These are phyloP conservation scores for Trametes punicea DNA, from an alignment of 768 basidiomycete species.

Conservation along the genomic window DNA sequence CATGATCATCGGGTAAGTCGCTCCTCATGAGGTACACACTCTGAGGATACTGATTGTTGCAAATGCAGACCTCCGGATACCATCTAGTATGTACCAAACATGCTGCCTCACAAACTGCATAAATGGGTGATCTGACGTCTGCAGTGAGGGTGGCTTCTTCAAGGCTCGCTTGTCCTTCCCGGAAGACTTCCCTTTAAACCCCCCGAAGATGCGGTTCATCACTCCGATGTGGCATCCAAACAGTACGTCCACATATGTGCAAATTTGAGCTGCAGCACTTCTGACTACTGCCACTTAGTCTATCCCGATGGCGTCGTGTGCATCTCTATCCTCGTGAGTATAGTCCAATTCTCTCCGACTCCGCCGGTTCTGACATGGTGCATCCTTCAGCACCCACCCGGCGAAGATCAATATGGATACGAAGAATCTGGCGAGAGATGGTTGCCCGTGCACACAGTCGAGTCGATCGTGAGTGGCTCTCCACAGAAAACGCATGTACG, in stretches of 20 bases:
- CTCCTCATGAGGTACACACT: not conserved
- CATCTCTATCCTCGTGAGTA: constrained; percentile 85
- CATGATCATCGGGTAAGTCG: constrained; percentile 82
- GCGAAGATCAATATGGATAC: constrained; percentile 95
- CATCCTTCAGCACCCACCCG: constrained; percentile 76
- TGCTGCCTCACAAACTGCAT: too few species aligned
- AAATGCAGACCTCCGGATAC: constrained; percentile 80
- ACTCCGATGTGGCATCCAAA: constrained; percentile 99
- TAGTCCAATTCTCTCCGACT: too few species aligned
- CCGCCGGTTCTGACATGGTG: constrained; percentile 2
- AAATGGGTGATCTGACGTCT: constrained; percentile 21
- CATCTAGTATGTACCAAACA: too few species aligned
- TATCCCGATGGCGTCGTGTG: constrained; percentile 92
- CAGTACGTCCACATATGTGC: constrained; percentile 49
- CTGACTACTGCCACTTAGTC: constrained; percentile 46
- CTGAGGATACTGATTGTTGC: not conserved
- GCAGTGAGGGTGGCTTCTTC: constrained; percentile 93
- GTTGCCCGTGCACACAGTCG: constrained; percentile 96
- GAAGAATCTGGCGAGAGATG: constrained; percentile 97
- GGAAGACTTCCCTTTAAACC: constrained; percentile 81
- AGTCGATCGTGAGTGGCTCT: constrained; percentile 74
- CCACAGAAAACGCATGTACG: not conserved
- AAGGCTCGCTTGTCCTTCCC: constrained; percentile 90
- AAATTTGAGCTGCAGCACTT: not conserved
- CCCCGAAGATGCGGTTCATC: constrained; percentile 94